Evolutionary conservation across 2,329 filamentous ascomycete species (phyloP).

Genomic region (Penicillium sp.): DNA sequence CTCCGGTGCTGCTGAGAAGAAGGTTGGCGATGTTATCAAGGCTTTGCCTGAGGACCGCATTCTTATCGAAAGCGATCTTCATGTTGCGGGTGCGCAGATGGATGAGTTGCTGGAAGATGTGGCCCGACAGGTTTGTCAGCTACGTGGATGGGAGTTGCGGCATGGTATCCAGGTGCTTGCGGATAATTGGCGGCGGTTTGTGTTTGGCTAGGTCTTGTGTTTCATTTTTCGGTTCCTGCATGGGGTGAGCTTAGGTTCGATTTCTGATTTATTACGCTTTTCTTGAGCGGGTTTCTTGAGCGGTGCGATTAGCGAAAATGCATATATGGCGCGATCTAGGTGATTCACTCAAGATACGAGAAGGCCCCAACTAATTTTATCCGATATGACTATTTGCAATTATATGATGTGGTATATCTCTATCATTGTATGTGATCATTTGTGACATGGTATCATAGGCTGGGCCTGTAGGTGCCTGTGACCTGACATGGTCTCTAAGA

Average conservation of each 20-base stretch:
- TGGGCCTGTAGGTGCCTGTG: constrained; percentile 3
- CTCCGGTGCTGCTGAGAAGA: constrained; percentile 51
- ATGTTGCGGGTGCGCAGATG: constrained; percentile 77
- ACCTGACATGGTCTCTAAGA: constrained; percentile 4
- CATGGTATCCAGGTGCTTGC: constrained; percentile 67
- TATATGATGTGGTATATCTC: constrained; percentile 22
- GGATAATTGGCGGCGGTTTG: constrained; percentile 74
- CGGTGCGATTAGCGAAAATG: not conserved
- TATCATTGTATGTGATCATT: constrained; percentile 21
- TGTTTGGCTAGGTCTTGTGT: constrained; percentile 55
- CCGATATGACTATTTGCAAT: constrained; percentile 7
- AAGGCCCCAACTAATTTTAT: not conserved
- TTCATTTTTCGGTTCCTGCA: not conserved
- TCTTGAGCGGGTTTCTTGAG: not conserved
- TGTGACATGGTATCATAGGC: constrained; percentile 23
- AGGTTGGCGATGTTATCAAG: constrained; percentile 65
- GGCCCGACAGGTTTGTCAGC: constrained; percentile 69
- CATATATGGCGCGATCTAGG: not conserved
- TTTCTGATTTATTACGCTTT: not conserved
- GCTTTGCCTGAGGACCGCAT: constrained; percentile 74
- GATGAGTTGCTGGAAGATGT: constrained; percentile 73
- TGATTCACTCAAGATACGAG: not conserved
- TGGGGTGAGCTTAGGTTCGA: not conserved
- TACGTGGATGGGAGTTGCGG: constrained; percentile 74
- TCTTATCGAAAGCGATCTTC: constrained; percentile 86